Evolutionary conservation across 257 asterid genomes (phyloP).

Genomic region (Salvia rosmarinus): DNA sequence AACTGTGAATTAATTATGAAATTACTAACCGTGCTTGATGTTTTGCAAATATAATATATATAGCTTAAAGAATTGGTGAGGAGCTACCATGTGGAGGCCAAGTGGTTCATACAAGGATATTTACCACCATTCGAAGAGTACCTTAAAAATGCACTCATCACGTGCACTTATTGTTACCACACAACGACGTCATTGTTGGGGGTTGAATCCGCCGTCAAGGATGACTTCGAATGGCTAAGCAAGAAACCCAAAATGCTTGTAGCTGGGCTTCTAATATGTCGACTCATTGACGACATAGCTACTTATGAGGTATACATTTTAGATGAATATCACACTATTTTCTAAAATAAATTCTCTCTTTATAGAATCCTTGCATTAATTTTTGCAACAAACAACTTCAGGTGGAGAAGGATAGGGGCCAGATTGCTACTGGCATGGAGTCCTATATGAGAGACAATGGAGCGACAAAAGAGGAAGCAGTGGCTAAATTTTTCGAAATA

Average conservation of each 20-base stretch:
- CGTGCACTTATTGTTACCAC: neutral
- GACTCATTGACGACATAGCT: constrained; percentile 8
- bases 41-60: neutral
- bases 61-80: constrained; percentile 28
- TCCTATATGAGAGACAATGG: constrained; percentile 33
- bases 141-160: constrained; percentile 18
- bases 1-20: too few relatives aligned
- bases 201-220: neutral
- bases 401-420: constrained; percentile 38
- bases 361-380: too few relatives aligned
- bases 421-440: constrained; percentile 34
- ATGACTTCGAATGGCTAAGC: constrained; percentile 19
- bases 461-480: constrained; percentile 29
- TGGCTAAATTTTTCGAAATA: constrained; percentile 16
- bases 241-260: neutral
- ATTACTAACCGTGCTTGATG: neutral
- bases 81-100: constrained; percentile 29
- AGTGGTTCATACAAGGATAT: constrained; percentile 29
- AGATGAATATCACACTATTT: too few relatives aligned
- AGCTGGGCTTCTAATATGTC: neutral
- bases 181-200: neutral
- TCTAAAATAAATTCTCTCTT: too few relatives aligned
- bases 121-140: constrained; percentile 30
- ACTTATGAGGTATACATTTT: constrained; percentile 13
- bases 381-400: too few relatives aligned